phyloP scores from a whole-genome alignment of 768 basidiomycete species.

The Collybia mongolica region DNA sequence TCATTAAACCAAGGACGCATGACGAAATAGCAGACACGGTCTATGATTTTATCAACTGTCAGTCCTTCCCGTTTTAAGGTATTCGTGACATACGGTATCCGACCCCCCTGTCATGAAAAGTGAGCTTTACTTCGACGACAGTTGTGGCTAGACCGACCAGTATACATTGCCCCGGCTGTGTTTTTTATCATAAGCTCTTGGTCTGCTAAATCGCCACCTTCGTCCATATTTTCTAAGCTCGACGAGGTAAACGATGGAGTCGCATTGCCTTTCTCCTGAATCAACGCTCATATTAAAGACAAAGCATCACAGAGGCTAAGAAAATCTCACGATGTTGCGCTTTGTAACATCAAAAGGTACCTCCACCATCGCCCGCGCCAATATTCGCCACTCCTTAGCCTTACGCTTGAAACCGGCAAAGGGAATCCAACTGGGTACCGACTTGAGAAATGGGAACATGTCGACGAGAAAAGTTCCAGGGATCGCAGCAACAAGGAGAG shows the following conservation, averaged over 20 bases:
- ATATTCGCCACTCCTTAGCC: slow-evolving; percentile 35
- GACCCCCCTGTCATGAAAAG: not conserved
- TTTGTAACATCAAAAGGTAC: not conserved
- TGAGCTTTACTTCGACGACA: not conserved
- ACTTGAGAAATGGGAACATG: slow-evolving; percentile 16
- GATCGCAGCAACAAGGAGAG: slow-evolving; percentile 10
- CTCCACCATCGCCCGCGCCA: slow-evolving; percentile 2
- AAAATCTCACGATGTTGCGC: not conserved
- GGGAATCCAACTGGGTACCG: slow-evolving; percentile 30
- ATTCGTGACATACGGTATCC: not conserved
- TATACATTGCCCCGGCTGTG: slow-evolving; percentile 18
- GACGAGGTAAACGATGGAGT: slow-evolving; percentile 16
- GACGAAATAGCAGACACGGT: slow-evolving; percentile 1
- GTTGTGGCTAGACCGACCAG: slow-evolving; percentile 9
- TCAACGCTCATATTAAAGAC: slow-evolving; percentile 12
- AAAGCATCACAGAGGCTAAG: slow-evolving; percentile 10
- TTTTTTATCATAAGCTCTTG: slow-evolving; percentile 14
- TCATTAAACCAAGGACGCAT: slow-evolving; percentile 8
- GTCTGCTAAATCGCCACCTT: slow-evolving; percentile 7
- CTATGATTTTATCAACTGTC: not conserved
- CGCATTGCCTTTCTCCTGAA: slow-evolving; percentile 11
- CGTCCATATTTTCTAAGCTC: slow-evolving; percentile 14
- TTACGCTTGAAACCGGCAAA: slow-evolving; percentile 33
- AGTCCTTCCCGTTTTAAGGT: not conserved
- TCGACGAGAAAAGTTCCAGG: slow-evolving; percentile 25